Evolutionary conservation across 1,139 yeast species (phyloP).

Genomic region (Kodamaea suecica): DNA sequence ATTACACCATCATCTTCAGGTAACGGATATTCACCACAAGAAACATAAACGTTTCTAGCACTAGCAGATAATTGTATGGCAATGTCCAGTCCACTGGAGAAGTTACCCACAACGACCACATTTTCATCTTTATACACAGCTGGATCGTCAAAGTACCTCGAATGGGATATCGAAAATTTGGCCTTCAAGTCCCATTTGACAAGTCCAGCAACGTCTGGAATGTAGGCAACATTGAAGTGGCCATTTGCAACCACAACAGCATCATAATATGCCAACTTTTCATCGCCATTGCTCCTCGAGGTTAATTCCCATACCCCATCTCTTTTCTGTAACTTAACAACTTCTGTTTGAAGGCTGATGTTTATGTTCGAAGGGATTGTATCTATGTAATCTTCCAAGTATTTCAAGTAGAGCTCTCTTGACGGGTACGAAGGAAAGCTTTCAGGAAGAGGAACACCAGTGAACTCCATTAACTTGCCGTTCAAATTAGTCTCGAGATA

Average conservation of each 20-base stretch:
- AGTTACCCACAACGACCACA: conserved; percentile 49
- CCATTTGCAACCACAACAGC: conserved; percentile 49
- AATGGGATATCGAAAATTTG: conserved; percentile 32
- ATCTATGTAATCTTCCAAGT: conserved; percentile 30
- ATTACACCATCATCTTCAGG: conserved; percentile 12
- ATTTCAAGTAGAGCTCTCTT: conserved; percentile 36
- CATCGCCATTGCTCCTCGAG: neutral
- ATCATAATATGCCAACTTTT: conserved; percentile 27
- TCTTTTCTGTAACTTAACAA: conserved; percentile 17
- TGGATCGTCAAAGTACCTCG: conserved; percentile 40
- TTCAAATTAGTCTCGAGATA: conserved; percentile 48
- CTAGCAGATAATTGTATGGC: conserved; percentile 41
- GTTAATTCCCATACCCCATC: conserved; percentile 6
- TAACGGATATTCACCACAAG: conserved; percentile 21
- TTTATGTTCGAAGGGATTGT: conserved; percentile 31
- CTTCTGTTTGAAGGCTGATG: conserved; percentile 23
- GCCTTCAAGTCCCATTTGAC: conserved; percentile 43
- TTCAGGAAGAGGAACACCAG: conserved; percentile 33
- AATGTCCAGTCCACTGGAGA: conserved; percentile 47
- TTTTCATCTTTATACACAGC: conserved; percentile 29
- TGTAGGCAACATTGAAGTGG: conserved; percentile 44
- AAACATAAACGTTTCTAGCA: conserved; percentile 38
- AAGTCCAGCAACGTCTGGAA: conserved; percentile 44
- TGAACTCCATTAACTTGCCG: conserved; percentile 42
- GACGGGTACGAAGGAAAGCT: conserved; percentile 32